Conservation (phyloP, 2,329 filamentous ascomycete species). For the Nectriaceae sp. region DNA sequence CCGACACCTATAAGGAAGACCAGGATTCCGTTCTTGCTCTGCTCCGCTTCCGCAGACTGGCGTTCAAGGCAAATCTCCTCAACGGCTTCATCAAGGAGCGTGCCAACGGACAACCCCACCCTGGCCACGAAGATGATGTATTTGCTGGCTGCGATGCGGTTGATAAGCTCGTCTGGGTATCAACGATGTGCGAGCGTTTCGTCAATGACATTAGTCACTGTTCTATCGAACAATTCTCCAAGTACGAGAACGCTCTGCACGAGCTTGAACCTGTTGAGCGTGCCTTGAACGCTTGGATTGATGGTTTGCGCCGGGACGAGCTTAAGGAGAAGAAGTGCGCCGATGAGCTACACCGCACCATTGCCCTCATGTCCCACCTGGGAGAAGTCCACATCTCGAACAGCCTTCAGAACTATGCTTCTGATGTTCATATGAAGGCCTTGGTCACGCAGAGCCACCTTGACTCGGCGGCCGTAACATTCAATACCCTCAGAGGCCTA, state of each 20-base stretch:
- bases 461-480: conserved; percentile 71
- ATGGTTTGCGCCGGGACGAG: conserved; percentile 79
- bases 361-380: conserved; percentile 85
- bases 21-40: conserved; percentile 86
- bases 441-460: conserved; percentile 78
- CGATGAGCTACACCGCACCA: conserved; percentile 78
- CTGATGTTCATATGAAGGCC: conserved; percentile 77
- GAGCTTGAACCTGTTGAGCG: conserved; percentile 92
- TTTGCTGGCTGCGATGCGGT: conserved; percentile 80
- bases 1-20: conserved; percentile 79
- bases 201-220: conserved; percentile 78
- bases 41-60: conserved; percentile 82
- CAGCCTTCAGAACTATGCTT: conserved; percentile 72
- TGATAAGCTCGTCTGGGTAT: conserved; percentile 84
- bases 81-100: conserved; percentile 79
- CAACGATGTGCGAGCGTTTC: conserved; percentile 81
- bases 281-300: conserved; percentile 85
- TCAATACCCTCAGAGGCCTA: conserved; percentile 64
- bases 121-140: conserved; percentile 74
- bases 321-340: conserved; percentile 83
- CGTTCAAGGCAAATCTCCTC: conserved; percentile 83
- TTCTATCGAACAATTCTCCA: conserved; percentile 74
- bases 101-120: conserved; percentile 66
- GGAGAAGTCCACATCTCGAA: conserved; percentile 76
- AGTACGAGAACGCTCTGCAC: conserved; percentile 77